These are phyloP conservation scores for Talaromyces pinophilus DNA, from an alignment of 2,329 filamentous ascomycete species.

Conservation along the genomic window DNA sequence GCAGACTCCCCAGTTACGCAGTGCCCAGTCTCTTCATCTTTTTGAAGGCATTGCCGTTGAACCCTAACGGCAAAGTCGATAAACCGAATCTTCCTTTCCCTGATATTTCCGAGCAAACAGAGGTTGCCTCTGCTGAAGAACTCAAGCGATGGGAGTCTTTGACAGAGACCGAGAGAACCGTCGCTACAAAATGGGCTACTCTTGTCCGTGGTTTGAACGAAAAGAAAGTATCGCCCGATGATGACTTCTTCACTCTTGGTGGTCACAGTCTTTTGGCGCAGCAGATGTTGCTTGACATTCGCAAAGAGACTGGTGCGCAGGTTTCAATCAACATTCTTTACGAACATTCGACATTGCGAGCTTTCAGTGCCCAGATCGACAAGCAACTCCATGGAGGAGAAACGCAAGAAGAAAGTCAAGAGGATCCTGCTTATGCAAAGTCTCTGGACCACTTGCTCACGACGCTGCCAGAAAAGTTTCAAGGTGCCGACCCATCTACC, in stretches of 20 bases:
- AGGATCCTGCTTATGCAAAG: conserved; percentile 33
- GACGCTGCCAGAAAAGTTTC: conserved; percentile 18
- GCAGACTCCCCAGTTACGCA: conserved; percentile 71
- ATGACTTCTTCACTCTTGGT: conserved; percentile 74
- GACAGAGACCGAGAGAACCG: conserved; percentile 61
- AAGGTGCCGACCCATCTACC: conserved; percentile 21
- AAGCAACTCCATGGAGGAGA: conserved; percentile 48
- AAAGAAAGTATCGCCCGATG: conserved; percentile 64
- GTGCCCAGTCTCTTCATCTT: conserved; percentile 74
- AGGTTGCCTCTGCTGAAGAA: conserved; percentile 55
- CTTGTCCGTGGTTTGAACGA: conserved; percentile 67
- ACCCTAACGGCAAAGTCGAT: conserved; percentile 84
- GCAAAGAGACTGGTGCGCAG: conserved; percentile 63
- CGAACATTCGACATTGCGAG: conserved; percentile 60
- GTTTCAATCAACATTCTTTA: conserved; percentile 72
- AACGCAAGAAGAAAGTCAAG: conserved; percentile 52
- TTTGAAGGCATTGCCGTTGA: conserved; percentile 72
- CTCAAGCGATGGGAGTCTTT: conserved; percentile 49
- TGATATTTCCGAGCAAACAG: conserved; percentile 67
- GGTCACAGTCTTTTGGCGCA: conserved; percentile 81
- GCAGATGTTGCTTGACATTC: conserved; percentile 72
- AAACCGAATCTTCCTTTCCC: conserved; percentile 78
- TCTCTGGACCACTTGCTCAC: conserved; percentile 22
- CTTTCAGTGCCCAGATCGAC: conserved; percentile 57
- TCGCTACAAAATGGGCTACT: conserved; percentile 74